Percentiles rank a stretch among this genome's conserved stretches.
These are phyloP conservation scores for Hemileccinum impolitum DNA, from an alignment of 768 basidiomycete species.

Conservation along the genomic window DNA sequence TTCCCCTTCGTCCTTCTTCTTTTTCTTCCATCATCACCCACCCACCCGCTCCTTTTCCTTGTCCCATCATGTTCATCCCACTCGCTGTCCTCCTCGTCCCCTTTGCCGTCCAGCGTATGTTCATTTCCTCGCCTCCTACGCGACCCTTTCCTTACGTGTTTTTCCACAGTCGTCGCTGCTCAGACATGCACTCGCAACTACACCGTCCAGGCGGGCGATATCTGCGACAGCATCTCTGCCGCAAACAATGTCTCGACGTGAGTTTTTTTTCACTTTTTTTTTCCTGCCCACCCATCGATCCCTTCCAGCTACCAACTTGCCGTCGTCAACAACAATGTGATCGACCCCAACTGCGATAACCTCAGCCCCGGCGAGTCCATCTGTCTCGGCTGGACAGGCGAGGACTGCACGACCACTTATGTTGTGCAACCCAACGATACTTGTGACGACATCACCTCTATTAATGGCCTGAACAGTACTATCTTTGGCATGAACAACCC, in stretches of 20 bases:
- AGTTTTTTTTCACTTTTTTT: slow-evolving; percentile 17
- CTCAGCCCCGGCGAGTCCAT: slow-evolving; percentile 46
- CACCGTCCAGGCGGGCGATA: slow-evolving; percentile 57
- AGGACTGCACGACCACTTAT: slow-evolving; percentile 65
- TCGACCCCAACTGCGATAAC: slow-evolving; percentile 58
- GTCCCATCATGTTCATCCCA: slow-evolving; percentile 34
- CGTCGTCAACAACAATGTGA: slow-evolving; percentile 48
- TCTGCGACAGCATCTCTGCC: slow-evolving; percentile 71
- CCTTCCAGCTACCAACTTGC: slow-evolving; percentile 68
- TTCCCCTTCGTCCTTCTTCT: too few species aligned
- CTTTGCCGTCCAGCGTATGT: slow-evolving; percentile 44
- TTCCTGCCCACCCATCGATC: not conserved
- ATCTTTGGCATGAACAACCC: slow-evolving; percentile 71
- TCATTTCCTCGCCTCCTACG: not conserved
- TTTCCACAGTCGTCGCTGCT: slow-evolving; percentile 22
- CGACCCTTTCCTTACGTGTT: slow-evolving; percentile 4
- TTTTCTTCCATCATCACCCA: slow-evolving; percentile 6
- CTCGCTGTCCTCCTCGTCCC: slow-evolving; percentile 44
- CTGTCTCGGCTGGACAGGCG: slow-evolving; percentile 58
- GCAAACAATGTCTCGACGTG: slow-evolving; percentile 62
- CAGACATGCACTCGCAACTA: slow-evolving; percentile 55
- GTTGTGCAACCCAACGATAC: slow-evolving; percentile 53
- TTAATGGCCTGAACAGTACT: slow-evolving; percentile 45
- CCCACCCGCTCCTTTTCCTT: slow-evolving; percentile 13
- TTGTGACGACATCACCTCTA: slow-evolving; percentile 49